Evolutionary conservation across 2,329 filamentous ascomycete genomes (phyloP), one percentile per base, ranked within the genome.

Genomic region (Fusarium cicatricum): DNA sequence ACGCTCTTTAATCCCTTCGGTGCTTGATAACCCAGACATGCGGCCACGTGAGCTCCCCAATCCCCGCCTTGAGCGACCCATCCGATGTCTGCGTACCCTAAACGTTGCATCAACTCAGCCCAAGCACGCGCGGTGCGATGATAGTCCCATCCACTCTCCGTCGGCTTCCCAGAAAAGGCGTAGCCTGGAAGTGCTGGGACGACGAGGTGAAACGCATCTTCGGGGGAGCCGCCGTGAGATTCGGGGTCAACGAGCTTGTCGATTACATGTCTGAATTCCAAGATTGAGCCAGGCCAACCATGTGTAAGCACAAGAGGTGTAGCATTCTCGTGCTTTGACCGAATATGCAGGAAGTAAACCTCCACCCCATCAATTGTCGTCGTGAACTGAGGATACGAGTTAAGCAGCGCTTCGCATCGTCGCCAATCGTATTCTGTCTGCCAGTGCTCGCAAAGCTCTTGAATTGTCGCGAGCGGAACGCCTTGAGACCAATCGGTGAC

Each of bases 21-120:
- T 19, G 19, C 43, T 49, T 57, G 50, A 8, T 55, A n/a, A 0
- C 54, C 54, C 7, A 57, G 26, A 5, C 38, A 34, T 0, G 38
- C 54, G 3, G 26, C 28, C 4, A 57, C 54, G 3, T 49, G 41
- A 28, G 50, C 54, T 33, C 54, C 54, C 54, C 54, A 57, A 19
- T 57, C 54, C 0, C 54, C 54, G 5, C 54, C 54, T 39, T 57
- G 54, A n/a, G 54, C 54, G 1, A 23, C 28, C 54, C 54, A 57
- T 17, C 16, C 42, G 11, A 15, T 9, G 1, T 49, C 50, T 23
- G 12, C 16, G 7, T 57, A 55, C 1, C 38, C 8, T 19, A 57
- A 19, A 2, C 50, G 50, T 1, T 47, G 5, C 54, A 55, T 57
- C 21, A 57, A 31, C 17, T 49, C 50, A 19, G 28, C n/a, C 54